Evolutionary conservation across 768 basidiomycete species (phyloP).

Genomic region (Termitomyces sp.): DNA sequence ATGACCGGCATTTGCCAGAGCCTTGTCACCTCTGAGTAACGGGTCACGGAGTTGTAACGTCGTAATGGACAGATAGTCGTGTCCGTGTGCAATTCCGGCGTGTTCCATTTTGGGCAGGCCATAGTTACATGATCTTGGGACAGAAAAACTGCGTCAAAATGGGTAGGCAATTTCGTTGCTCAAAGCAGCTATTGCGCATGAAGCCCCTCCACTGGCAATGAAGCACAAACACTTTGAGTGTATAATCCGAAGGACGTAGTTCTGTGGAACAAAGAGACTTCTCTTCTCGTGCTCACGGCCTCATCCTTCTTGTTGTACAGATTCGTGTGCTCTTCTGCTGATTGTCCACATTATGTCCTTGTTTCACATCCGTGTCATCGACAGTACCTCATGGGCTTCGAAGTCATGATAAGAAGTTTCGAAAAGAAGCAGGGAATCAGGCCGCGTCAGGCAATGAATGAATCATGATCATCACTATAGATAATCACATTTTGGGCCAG

Average conservation of each 20-base stretch:
- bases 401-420: background rate
- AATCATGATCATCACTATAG: too few species aligned
- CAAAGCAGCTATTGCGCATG: background rate
- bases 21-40: too few species aligned
- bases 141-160: background rate
- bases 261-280: background rate
- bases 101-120: too few species aligned
- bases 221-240: background rate
- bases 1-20: too few species aligned
- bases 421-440: background rate
- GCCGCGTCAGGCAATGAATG: background rate
- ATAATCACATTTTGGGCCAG: background rate
- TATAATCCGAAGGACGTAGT: background rate
- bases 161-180: background rate
- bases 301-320: background rate
- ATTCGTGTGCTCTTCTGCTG: background rate
- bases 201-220: background rate
- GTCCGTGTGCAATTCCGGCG: too few species aligned
- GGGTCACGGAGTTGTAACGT: too few species aligned
- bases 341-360: background rate
- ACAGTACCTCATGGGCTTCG: background rate
- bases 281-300: background rate
- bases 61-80: too few species aligned
- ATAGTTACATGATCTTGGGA: too few species aligned
- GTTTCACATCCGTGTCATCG: background rate